Base-by-base conservation (phyloP, 1,284 basidiomycete species). In the Microbotryomycetes sp. region DNA sequence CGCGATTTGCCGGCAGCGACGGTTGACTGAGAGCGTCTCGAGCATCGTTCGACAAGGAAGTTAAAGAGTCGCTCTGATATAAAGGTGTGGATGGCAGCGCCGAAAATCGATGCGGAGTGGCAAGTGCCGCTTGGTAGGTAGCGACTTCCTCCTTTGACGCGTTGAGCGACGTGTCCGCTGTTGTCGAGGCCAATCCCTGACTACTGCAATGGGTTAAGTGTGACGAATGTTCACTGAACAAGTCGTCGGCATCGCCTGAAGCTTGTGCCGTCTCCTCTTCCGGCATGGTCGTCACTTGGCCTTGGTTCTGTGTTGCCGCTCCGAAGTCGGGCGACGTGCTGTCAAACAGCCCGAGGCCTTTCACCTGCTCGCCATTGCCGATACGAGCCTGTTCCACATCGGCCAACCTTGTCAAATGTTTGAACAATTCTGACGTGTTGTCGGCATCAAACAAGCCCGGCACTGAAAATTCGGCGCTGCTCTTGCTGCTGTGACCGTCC, bases 91-190 rank as follows among this genome's bases (percentile, higher is more conserved):
- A 9, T 12, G 36, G 36, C 36, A 42, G 19, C 19, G 19, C 36
- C 36, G 36, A 42, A 19, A 42, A 42, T 9, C 36, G 9, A 42
- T 42, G 36, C 9, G 36, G 36, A 42, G 36, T 19, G 36, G 19
- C 36, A 42, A 42, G 19, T 9, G 36, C 36, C 36, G 36, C 19
- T 19, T 42, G 36, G 36, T 42, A 42, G 9, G 36, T 42, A 42
- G 36, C 19, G 12, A 42, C 36, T 42, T 42, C 36, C 9, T 42
- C 36, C 19, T 42, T 65, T 22, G 64, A 65, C 5, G 60, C 53
- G 36, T 54, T 60, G 51, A 65, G 52, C 6, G 54, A 58, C 30
- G 51, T 58, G 60, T 32, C 36, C 31, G 36, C 36, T 19, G 36
- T 12, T 42, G 36, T 19, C 19, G 36, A 42, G 19, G 50, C 30